Base-by-base conservation (phyloP, 1,284 basidiomycete genomes). In the Bjerkandera adusta region DNA sequence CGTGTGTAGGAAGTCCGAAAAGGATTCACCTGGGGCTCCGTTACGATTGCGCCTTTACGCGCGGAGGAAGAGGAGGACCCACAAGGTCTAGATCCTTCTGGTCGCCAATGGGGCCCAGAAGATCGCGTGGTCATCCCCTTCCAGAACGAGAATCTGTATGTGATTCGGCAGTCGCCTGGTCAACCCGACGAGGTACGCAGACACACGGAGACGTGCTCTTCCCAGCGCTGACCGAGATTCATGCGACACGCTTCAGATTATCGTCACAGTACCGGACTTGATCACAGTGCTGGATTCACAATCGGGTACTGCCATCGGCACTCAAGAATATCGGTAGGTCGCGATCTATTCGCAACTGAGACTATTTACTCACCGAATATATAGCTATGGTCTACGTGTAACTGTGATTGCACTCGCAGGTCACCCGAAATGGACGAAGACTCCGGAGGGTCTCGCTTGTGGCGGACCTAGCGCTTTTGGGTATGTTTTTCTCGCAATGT, bases 121-220 rank as follows among this genome's bases (percentile, higher is more conserved):
- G 60, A 62, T 37, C 55, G 47, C 20, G 56, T 64, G 15, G 50
- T 62, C 10, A 75, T 80, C 37, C 76, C 77, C 2, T 80, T 81
- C 66, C 76, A 80, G 57, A 81, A 81, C 55, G 77, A 81, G 57
- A 80, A 81, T 55, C 58, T 79, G 2, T 69, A 68, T 45, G 73
- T 69, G 7, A 71, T 75, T 50, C 45, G 72, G 26, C 67, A 71
- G 44, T 65, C 65, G 20, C 62, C 66, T 1, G 62, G 59, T 55
- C 57, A 64, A 42, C 26, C 64, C 47, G 53, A 60, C 45, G 64
- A 63, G 58, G 62, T 59, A 33, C 20, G 45, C 49, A 10, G 29
- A 22, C 11, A 12, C 24, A 4, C 10, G 26, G 15, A 33, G 11
- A 36, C 20, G 5, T 34, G 13, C 11, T 11, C 6, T n/a, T 39